Conservation (phyloP, 305 asterid genomes). For the Fraxinus latifolia region DNA sequence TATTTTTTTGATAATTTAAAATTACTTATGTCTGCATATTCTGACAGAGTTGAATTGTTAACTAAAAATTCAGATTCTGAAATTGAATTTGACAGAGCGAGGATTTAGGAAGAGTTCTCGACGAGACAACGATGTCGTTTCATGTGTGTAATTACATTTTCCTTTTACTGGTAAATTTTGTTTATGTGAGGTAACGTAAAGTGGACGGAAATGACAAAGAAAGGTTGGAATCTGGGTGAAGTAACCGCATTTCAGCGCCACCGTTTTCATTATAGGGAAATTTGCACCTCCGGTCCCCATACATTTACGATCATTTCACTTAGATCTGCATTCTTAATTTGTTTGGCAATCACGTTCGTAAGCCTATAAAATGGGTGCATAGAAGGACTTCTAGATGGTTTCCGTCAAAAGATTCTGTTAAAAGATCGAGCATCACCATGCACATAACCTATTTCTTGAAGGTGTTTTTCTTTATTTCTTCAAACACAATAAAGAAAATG, state of each 20-base stretch:
- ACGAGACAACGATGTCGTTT: neutral
- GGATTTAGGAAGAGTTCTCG: neutral
- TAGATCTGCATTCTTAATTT: neutral
- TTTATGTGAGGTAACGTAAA: neutral
- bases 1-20: neutral
- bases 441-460: neutral
- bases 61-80: neutral
- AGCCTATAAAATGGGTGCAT: constrained; percentile 2
- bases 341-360: neutral
- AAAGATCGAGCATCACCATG: neutral
- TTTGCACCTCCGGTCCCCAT: neutral
- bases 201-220: neutral
- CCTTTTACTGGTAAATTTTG: neutral
- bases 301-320: neutral
- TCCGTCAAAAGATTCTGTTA: neutral
- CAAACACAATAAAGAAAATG: neutral
- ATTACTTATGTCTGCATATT: neutral
- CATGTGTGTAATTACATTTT: neutral
- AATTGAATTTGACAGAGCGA: neutral
- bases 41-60: neutral
- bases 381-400: neutral
- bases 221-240: neutral
- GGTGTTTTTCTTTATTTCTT: neutral
- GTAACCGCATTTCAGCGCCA: neutral
- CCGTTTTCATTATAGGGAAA: neutral